phyloP scores from a whole-genome alignment of 164 flowering plant genomes.

The Vitis cinerea region DNA sequence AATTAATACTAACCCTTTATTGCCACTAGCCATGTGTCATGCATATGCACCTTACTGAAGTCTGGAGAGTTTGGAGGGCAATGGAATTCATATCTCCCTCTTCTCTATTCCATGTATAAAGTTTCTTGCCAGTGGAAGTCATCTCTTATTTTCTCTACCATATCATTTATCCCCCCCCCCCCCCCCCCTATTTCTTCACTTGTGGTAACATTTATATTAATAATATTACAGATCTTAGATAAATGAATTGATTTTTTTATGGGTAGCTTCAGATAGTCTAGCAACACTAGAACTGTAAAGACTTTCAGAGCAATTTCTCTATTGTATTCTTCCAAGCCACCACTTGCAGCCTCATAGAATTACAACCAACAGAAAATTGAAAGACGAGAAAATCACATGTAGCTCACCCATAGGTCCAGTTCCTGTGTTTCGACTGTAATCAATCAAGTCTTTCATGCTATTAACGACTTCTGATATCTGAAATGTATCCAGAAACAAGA shows the following conservation, averaged over 20 bases:
- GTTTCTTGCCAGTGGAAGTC: too few relatives aligned
- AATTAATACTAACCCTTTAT: too few relatives aligned
- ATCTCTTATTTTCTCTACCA: too few relatives aligned
- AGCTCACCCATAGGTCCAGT: conserved; percentile 97
- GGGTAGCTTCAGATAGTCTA: neutral
- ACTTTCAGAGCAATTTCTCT: neutral
- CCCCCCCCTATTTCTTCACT: too few relatives aligned
- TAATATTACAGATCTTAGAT: too few relatives aligned
- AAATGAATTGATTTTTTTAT: neutral
- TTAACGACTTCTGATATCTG: conserved; percentile 99
- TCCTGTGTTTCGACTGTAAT: conserved; percentile 80
- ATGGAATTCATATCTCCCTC: too few relatives aligned
- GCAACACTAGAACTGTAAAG: neutral
- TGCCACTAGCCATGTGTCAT: too few relatives aligned
- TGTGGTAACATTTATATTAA: too few relatives aligned
- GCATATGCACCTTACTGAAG: too few relatives aligned
- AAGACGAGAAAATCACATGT: neutral
- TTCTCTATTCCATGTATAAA: too few relatives aligned
- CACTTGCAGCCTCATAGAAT: neutral
- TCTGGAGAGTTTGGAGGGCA: too few relatives aligned
- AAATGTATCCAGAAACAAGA: conserved; percentile 16
- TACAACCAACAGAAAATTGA: neutral
- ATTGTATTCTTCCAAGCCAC: neutral
- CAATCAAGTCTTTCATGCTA: conserved; percentile 99
- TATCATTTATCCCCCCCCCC: too few relatives aligned